Evolutionary conservation across 2,329 filamentous ascomycete species (phyloP).

Genomic region (Zasmidium cellare): DNA sequence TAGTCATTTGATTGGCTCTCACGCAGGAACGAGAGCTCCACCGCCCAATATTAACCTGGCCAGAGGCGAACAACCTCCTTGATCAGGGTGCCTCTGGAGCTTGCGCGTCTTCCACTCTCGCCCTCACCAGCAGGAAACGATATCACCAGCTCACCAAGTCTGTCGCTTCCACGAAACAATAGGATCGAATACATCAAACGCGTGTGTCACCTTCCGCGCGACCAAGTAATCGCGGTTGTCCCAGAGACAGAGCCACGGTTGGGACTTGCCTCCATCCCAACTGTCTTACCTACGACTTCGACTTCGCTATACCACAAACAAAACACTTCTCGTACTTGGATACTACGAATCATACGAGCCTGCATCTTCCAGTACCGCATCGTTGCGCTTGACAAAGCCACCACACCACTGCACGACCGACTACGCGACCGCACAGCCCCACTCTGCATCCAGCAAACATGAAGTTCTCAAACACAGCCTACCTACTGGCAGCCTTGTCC

Average conservation of each 20-base stretch:
- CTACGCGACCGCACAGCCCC: not conserved
- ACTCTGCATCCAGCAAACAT: not conserved
- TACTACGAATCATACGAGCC: not conserved
- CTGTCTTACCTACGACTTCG: not conserved
- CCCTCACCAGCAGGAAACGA: no score
- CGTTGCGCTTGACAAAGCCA: no score
- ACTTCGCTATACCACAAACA: not conserved
- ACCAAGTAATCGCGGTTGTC: not conserved
- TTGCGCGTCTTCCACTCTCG: no score
- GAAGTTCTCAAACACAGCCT: constrained; percentile 3
- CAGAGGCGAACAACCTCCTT: no score
- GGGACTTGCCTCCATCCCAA: not conserved
- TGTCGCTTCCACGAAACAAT: not conserved
- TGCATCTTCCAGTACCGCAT: not conserved
- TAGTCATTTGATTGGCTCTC: no score
- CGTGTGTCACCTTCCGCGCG: not conserved
- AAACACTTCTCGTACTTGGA: not conserved
- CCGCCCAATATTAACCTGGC: no score
- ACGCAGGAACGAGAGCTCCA: no score
- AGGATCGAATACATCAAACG: not conserved
- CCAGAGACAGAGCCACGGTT: not conserved
- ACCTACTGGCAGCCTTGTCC: constrained; percentile 13
- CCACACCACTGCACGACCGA: not conserved
- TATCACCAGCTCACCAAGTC: not conserved
- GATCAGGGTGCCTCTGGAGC: no score